phyloP scores from a whole-genome alignment of 306 rosid genomes.

The Notholithocarpus densiflorus region DNA sequence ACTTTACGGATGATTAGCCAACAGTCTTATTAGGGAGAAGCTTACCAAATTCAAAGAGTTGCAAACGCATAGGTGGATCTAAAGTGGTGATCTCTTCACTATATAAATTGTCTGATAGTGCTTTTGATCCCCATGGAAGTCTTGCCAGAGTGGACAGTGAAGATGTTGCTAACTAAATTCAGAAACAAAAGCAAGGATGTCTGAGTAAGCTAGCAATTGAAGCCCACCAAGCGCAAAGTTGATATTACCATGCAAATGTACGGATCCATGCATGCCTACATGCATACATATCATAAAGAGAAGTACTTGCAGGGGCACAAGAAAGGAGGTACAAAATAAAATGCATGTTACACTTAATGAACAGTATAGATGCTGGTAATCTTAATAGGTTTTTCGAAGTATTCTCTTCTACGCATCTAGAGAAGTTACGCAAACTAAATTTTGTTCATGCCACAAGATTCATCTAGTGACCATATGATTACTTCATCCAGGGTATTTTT shows the following conservation, averaged over 20 bases:
- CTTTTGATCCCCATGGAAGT: constrained; percentile 82
- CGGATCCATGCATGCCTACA: background rate
- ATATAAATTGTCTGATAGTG: constrained; percentile 27
- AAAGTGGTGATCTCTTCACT: constrained; percentile 28
- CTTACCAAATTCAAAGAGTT: constrained; percentile 91
- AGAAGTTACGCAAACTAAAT: background rate
- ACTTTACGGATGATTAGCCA: constrained; percentile 1
- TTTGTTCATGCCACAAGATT: background rate
- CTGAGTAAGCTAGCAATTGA: constrained; percentile 21
- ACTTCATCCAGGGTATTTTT: background rate
- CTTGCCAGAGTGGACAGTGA: constrained; percentile 75
- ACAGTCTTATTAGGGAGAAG: constrained; percentile 12
- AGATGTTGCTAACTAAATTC: constrained; percentile 58
- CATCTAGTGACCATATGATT: no score
- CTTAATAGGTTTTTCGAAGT: background rate
- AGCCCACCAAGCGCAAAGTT: background rate
- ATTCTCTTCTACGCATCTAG: background rate
- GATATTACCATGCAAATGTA: background rate
- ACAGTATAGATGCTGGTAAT: background rate
- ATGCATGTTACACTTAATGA: background rate
- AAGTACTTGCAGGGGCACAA: background rate
- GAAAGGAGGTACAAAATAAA: background rate
- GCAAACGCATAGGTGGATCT: constrained; percentile 53
- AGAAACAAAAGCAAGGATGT: constrained; percentile 18
- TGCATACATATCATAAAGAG: background rate